These are phyloP conservation scores for Potentilla sterilis DNA, from an alignment of 306 rosid genomes.

Conservation along the genomic window DNA sequence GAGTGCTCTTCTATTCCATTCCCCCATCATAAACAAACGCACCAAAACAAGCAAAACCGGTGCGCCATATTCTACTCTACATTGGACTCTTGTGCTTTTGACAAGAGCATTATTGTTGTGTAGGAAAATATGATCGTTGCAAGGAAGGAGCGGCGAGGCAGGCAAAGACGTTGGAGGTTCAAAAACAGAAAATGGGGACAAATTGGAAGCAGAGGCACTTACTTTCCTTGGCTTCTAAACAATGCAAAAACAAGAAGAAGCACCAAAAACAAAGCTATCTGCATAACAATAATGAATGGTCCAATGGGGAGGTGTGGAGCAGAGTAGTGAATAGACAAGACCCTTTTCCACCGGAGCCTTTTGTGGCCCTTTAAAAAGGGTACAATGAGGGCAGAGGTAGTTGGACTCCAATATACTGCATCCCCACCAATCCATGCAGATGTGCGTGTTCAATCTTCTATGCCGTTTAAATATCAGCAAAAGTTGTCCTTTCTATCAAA, in stretches of 20 bases:
- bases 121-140: background rate
- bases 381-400: background rate
- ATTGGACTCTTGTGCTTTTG: background rate
- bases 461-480: background rate
- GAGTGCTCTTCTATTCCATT: background rate
- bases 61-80: background rate
- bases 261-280: background rate
- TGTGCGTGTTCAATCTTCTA: background rate
- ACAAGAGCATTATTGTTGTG: background rate
- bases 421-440: background rate
- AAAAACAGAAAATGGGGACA: background rate
- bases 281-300: background rate
- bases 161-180: background rate
- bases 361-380: constrained; percentile 6
- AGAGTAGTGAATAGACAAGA: background rate
- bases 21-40: background rate
- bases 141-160: background rate
- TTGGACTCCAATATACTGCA: background rate
- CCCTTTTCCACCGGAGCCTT: constrained; percentile 11
- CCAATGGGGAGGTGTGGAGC: background rate
- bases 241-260: background rate
- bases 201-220: constrained; percentile 4
- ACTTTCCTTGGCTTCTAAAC: background rate
- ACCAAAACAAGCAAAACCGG: background rate
- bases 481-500: background rate